Evolutionary conservation across 108 stramenopile genomes (phyloP), one percentile per base, ranked within the genome.

Genomic region (Skeletonema potamos): DNA sequence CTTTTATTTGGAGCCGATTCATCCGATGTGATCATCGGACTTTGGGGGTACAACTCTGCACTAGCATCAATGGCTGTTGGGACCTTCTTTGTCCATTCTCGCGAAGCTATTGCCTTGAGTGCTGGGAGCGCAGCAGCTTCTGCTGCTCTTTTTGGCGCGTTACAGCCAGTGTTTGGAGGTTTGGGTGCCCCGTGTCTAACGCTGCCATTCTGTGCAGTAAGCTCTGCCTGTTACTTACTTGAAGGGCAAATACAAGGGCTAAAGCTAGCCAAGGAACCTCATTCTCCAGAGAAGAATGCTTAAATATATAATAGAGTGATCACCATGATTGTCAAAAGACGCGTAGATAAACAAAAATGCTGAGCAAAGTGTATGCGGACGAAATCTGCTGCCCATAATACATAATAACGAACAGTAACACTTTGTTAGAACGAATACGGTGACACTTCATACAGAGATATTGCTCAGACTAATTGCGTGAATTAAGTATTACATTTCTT

Each of bases 11-110:
- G 86, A n/a, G 84, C 83, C 5, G 77, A 83, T 15, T 8, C 70
- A 12, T 48, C 72, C 4, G 87, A 88, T 30, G 57, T 93, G 41
- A 69, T 82, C 9, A 70, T 72, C 60, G 92, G 92, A 0, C 64
- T 93, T 39, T 93, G 68, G 64, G 89, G 92, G 11, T 93, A 85
- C 68, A 93, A 93, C 37, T 79, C 87, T 13, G 84, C 86, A 8
- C 64, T 93, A 62, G 86, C 92, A 10, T 82, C 84, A 18, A 82
- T 93, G 86, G 89, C 79, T 24, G 79, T 91, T 8, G 90, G 87
- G n/a, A 87, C 86, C 57, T 89, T 91, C 64, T 91, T 86, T 79
- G 87, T 85, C 13, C 75, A 86, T 56, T 84, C 87, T 20, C 84
- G 76, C 24, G 64, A 76, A 18, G 57, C 82, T 9, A 55, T 85